Evolutionary conservation across 2,329 filamentous ascomycete genomes (phyloP).

Genomic region (Cryphonectria radicalis): DNA sequence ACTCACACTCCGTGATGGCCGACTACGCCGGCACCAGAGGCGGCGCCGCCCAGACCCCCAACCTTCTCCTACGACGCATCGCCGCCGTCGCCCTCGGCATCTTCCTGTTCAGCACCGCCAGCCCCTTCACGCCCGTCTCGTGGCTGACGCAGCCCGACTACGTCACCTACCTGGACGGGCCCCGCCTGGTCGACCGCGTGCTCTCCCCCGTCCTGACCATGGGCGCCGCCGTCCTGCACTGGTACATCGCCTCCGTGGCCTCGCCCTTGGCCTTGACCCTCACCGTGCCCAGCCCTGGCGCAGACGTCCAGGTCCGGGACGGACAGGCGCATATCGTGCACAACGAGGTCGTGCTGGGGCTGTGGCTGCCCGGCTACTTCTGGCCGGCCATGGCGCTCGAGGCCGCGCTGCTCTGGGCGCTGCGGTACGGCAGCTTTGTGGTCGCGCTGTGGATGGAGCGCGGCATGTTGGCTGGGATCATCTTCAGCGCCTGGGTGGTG

Average conservation of each 20-base stretch:
- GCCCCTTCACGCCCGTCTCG: constrained; percentile 23
- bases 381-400: constrained; percentile 23
- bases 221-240: constrained; percentile 27
- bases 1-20: constrained; percentile 6
- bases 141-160: constrained; percentile 28
- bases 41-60: background rate
- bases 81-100: constrained; percentile 25
- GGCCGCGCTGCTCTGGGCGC: constrained; percentile 21
- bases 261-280: constrained; percentile 24
- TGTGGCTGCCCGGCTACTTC: constrained; percentile 27
- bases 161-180: constrained; percentile 25
- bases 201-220: constrained; percentile 21
- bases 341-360: constrained; percentile 18
- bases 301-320: constrained; percentile 4
- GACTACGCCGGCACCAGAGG: constrained; percentile 6
- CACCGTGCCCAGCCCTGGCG: constrained; percentile 20
- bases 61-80: constrained; percentile 22
- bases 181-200: constrained; percentile 25
- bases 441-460: constrained; percentile 9
- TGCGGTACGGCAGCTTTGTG: constrained; percentile 10
- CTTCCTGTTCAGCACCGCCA: constrained; percentile 15
- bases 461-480: background rate
- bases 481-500: constrained; percentile 21
- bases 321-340: background rate
- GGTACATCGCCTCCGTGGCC: constrained; percentile 26